Evolutionary conservation across 1,284 basidiomycete genomes (phyloP).

Genomic region (Ceratobasidium papillatum): DNA sequence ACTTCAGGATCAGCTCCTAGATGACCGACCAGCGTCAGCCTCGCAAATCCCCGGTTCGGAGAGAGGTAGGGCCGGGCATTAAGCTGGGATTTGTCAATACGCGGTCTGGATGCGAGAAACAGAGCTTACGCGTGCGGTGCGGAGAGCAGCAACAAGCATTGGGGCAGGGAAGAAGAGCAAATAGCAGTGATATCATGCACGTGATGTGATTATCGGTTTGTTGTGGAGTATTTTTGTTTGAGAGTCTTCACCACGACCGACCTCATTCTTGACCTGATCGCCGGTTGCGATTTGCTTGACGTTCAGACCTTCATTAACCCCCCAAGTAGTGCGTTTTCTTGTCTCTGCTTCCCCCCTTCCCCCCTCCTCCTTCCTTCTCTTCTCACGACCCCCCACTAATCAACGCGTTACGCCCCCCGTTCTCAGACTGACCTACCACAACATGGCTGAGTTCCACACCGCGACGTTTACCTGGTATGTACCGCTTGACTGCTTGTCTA

Average conservation of each 20-base stretch:
- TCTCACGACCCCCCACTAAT: conserved; percentile 19
- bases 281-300: neutral
- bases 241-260: neutral
- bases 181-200: conserved; percentile 3
- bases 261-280: conserved; percentile 23
- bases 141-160: conserved; percentile 24
- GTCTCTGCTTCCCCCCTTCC: neutral
- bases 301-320: conserved; percentile 9
- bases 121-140: conserved; percentile 32
- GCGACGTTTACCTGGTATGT: conserved; percentile 33
- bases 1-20: conserved; percentile 75
- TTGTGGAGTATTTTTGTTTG: conserved; percentile 8
- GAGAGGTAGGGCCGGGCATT: neutral
- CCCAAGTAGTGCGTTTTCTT: neutral
- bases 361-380: neutral
- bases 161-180: neutral
- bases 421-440: conserved; percentile 1
- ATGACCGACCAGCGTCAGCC: conserved; percentile 77
- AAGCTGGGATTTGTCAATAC: conserved; percentile 1
- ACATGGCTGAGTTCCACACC: conserved; percentile 34
- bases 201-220: conserved; percentile 38
- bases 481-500: neutral
- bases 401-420: neutral
- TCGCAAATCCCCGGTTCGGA: conserved; percentile 60
- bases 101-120: neutral